Percentiles rank a stretch among this genome's conserved stretches.
These are phyloP conservation scores for Diaporthe helianthi DNA, from an alignment of 2,329 filamentous ascomycete species.

Conservation along the genomic window DNA sequence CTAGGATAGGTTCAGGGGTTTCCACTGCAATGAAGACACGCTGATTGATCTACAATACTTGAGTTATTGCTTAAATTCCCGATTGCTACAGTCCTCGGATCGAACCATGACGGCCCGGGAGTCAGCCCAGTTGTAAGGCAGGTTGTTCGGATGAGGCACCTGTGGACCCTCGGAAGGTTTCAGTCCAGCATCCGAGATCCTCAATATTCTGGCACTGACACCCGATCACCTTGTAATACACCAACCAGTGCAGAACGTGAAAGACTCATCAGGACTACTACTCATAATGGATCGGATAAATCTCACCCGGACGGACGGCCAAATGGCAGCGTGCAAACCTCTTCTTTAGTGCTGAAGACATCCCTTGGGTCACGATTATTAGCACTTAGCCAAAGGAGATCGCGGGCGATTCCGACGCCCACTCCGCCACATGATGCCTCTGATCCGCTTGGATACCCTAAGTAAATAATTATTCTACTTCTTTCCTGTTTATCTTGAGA, in stretches of 20 bases:
- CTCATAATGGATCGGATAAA: background rate
- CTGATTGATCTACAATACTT: background rate
- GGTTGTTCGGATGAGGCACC: slow-evolving; percentile 17
- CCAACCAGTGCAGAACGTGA: background rate
- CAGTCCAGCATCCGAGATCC: background rate
- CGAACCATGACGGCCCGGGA: background rate
- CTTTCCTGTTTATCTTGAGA: too few relatives aligned
- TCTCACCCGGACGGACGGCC: background rate
- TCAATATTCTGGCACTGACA: background rate
- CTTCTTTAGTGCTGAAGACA: background rate
- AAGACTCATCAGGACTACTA: background rate
- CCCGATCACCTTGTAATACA: background rate
- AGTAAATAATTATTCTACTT: background rate
- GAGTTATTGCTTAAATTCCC: background rate
- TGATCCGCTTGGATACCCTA: too few relatives aligned
- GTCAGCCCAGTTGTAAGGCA: background rate
- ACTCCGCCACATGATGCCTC: background rate
- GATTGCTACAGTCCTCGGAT: background rate
- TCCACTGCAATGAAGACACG: background rate
- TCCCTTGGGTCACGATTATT: background rate
- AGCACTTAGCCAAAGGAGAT: too few relatives aligned
- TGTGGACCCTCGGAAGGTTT: background rate
- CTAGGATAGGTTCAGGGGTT: background rate
- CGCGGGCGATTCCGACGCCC: background rate
- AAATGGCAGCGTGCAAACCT: background rate